Conservation (phyloP, 176 grass and related monocot genomes). For the barley (Hordeum vulgare) region DNA sequence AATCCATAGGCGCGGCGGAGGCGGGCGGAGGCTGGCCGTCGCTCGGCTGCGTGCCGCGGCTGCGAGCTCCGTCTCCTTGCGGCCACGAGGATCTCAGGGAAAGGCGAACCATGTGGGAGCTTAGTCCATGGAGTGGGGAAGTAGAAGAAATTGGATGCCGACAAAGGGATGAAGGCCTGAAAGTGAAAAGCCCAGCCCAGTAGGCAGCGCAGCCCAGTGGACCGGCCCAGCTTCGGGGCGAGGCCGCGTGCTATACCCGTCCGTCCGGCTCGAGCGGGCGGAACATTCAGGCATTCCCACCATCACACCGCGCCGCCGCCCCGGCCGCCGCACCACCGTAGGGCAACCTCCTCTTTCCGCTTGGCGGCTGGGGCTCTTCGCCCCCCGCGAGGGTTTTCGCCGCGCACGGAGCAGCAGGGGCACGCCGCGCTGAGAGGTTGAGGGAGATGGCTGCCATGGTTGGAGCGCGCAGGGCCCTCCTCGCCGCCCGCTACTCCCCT, state of each 20-base stretch:
- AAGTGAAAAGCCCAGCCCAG: not conserved
- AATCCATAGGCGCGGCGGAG: conserved; percentile 27
- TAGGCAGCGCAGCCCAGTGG: not conserved
- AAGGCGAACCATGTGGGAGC: conserved; percentile 21
- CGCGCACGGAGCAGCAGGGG: conserved; percentile 22
- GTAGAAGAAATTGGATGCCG: not conserved
- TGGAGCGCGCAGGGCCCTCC: conserved; percentile 41
- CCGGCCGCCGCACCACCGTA: not conserved
- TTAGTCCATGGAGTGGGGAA: not conserved
- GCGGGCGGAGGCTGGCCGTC: not conserved
- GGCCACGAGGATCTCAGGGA: conserved; percentile 14
- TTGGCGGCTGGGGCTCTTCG: not conserved
- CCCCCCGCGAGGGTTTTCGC: conserved; percentile 3
- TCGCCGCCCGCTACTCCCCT: conserved; percentile 29
- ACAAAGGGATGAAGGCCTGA: not conserved
- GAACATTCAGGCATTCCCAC: not conserved
- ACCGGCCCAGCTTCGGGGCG: not conserved
- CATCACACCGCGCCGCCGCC: not conserved
- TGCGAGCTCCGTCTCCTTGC: conserved; percentile 13
- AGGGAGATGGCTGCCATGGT: conserved; percentile 41
- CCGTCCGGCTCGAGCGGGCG: not conserved
- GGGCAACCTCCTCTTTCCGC: not conserved
- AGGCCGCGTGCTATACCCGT: not conserved
- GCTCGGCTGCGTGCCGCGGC: not conserved
- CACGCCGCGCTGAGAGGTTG: not conserved